These are phyloP conservation scores for Monosporozyma solicola DNA, from an alignment of 805 yeast genomes.

Conservation along the genomic window DNA sequence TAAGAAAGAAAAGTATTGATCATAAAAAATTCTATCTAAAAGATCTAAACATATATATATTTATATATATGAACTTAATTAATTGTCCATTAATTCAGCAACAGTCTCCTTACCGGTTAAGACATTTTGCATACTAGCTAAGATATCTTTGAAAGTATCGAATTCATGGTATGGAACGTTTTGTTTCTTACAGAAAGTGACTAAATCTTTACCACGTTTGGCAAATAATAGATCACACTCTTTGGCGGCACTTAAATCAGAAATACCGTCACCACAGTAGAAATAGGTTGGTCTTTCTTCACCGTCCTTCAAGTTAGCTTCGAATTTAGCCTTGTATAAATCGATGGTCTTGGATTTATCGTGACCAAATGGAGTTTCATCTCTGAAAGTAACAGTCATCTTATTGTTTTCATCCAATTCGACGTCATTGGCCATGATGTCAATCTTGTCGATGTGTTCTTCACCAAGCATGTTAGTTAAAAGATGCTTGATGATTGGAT, in stretches of 20 bases:
- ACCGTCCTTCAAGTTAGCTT: conserved; percentile 22
- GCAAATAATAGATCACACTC: conserved; percentile 93
- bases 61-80: background rate
- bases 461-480: conserved; percentile 67
- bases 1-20: background rate
- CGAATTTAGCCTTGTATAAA: conserved; percentile 29
- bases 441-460: conserved; percentile 61
- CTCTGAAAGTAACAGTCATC: conserved; percentile 83
- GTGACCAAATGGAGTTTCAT: conserved; percentile 86
- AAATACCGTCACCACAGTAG: conserved; percentile 97
- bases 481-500: conserved; percentile 76
- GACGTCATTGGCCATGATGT: conserved; percentile 77
- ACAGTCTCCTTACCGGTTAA: conserved; percentile 31
- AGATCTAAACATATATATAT: background rate
- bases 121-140: conserved; percentile 48
- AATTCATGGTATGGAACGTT: conserved; percentile 80
- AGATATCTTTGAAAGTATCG: conserved; percentile 65
- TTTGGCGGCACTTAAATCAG: conserved; percentile 89
- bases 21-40: background rate
- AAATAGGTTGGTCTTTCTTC: conserved; percentile 55
- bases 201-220: conserved; percentile 82
- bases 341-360: conserved; percentile 82
- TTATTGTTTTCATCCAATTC: conserved; percentile 42
- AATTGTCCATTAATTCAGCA: conserved; percentile 26
- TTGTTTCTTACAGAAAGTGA: conserved; percentile 73